A percentile compares a stretch with the other conserved stretches of the same genome.
Evolutionary conservation across 371 early-diverging fungal genomes (phyloP).

Genomic region (Mucor racemosus): DNA sequence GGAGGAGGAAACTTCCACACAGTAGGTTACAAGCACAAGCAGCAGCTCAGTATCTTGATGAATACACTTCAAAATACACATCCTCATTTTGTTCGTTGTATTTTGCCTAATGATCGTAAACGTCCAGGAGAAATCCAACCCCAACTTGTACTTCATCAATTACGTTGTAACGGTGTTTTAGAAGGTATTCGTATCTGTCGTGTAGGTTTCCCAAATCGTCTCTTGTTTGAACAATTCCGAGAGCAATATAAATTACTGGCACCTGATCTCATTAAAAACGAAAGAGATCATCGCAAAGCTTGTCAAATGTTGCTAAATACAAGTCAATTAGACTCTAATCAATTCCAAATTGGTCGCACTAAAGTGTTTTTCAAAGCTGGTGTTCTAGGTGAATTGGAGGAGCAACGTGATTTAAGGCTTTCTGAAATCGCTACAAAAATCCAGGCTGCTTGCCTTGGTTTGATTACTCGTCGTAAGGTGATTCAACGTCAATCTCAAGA

Average conservation of each 20-base stretch:
- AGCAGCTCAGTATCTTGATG: conserved; percentile 93
- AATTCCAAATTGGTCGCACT: conserved; percentile 91
- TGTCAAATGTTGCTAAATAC: conserved; percentile 80
- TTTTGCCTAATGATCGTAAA: conserved; percentile 98
- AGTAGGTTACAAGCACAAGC: conserved; percentile 96
- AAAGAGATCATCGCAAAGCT: conserved; percentile 88
- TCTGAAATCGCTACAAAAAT: conserved; percentile 81
- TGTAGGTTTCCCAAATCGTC: conserved; percentile 97
- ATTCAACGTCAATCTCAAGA: conserved; percentile 79
- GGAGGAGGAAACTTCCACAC: conserved; percentile 80
- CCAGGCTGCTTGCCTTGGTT: conserved; percentile 89
- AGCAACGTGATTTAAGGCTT: conserved; percentile 87
- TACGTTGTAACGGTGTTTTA: conserved; percentile 99
- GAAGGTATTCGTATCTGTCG: conserved; percentile 99
- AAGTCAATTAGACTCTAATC: conserved; percentile 69
- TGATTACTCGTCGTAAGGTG: conserved; percentile 75
- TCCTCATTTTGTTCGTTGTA: conserved; percentile 99
- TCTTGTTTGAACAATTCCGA: conserved; percentile 94
- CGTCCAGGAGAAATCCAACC: conserved; percentile 83
- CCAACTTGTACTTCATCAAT: conserved; percentile 92
- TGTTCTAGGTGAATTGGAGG: conserved; percentile 90
- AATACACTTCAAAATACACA: conserved; percentile 88
- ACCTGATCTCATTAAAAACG: conserved; percentile 69
- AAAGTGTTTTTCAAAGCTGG: conserved; percentile 99
- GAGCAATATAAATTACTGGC: conserved; percentile 94